Conservation (phyloP, 140 eudicot species). For the Bidens hawaiensis region DNA sequence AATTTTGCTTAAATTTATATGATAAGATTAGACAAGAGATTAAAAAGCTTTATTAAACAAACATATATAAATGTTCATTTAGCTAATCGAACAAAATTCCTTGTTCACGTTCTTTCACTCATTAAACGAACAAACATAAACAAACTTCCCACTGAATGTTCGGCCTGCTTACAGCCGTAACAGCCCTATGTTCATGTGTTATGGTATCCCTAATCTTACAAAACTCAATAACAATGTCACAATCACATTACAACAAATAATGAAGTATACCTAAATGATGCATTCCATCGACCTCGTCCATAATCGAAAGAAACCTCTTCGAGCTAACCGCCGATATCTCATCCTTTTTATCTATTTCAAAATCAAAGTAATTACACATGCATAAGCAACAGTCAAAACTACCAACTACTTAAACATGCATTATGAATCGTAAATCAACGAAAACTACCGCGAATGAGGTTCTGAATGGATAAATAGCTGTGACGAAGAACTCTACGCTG, state of each 20-base stretch:
- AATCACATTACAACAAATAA: neutral
- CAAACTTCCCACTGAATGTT: too few species aligned
- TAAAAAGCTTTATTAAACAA: too few species aligned
- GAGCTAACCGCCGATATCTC: constrained; percentile 35
- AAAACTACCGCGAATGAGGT: constrained; percentile 14
- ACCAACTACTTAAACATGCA: neutral
- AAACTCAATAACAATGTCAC: neutral
- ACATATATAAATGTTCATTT: too few species aligned
- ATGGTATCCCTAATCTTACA: neutral
- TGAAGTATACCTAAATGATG: constrained; percentile 46
- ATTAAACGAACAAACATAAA: too few species aligned
- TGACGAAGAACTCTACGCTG: constrained; percentile 28
- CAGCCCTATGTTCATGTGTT: neutral
- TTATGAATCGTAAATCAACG: neutral
- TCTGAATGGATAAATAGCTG: constrained; percentile 19
- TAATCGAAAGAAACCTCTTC: constrained; percentile 34
- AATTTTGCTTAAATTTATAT: too few species aligned
- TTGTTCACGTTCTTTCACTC: too few species aligned
- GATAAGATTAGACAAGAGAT: too few species aligned
- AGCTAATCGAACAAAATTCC: too few species aligned
- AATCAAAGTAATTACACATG: neutral
- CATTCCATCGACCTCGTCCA: constrained; percentile 48
- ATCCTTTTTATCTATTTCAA: constrained; percentile 34
- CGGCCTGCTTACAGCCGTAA: too few species aligned
- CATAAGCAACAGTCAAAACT: neutral